Conservation (phyloP, 352 stramenopile genomes). For the Pythium scleroteichum region DNA sequence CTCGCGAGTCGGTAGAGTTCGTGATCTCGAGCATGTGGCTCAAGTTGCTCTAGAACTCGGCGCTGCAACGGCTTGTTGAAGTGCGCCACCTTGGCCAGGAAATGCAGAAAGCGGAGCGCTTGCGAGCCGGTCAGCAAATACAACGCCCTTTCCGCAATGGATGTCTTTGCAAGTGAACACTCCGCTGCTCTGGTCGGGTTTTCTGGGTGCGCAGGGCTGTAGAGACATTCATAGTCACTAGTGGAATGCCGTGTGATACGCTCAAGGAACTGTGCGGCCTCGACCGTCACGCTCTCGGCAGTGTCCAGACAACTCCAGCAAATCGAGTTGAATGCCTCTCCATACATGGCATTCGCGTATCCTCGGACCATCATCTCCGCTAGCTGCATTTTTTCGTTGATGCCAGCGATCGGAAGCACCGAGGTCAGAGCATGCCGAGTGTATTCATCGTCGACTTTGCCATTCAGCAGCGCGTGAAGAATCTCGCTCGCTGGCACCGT, state of each 20-base stretch:
- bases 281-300: conserved; percentile 62
- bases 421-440: conserved; percentile 56
- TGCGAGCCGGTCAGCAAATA: conserved; percentile 59
- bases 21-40: conserved; percentile 38
- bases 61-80: conserved; percentile 60
- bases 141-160: conserved; percentile 36
- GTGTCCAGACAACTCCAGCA: conserved; percentile 75
- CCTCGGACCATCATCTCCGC: conserved; percentile 47
- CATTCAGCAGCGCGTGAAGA: conserved; percentile 57
- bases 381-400: conserved; percentile 58
- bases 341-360: conserved; percentile 56
- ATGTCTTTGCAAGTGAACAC: not conserved
- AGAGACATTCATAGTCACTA: not conserved
- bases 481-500: conserved; percentile 56
- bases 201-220: not conserved
- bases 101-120: conserved; percentile 65
- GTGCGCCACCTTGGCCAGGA: conserved; percentile 61
- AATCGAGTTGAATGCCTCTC: conserved; percentile 59
- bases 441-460: conserved; percentile 55
- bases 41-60: conserved; percentile 44
- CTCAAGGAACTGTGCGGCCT: conserved; percentile 63
- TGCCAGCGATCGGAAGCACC: conserved; percentile 58
- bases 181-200: not conserved
- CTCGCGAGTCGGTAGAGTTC: conserved; percentile 60
- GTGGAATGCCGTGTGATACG: conserved; percentile 40